Base-by-base conservation (phyloP, 306 rosid species). In the Abrus pulchellus region DNA sequence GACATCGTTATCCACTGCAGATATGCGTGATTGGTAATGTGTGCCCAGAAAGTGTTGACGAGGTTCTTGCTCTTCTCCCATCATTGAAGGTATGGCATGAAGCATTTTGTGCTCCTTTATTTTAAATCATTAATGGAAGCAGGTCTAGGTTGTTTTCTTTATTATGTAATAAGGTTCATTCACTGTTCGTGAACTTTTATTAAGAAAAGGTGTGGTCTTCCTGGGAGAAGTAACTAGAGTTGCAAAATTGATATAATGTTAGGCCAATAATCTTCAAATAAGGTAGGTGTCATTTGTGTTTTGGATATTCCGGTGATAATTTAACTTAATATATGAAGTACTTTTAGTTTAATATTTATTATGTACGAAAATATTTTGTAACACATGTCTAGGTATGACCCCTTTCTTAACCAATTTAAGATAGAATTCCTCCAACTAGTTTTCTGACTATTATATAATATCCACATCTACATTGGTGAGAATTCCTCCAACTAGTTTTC, bases 51-150 rank as follows among this genome's bases (percentile, higher is more conserved):
- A 83, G 89, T 43, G 67, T 50, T 30, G 97, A 95, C 53, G 99
- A 93, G 85, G 92, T 82, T 78, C 90, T 87, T 87, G 94, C 99
- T 74, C 89, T 93, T 72, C 82, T 95, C 78, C 97, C 96, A 28
- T 87, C 96, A 41, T 82, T 93, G 81, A 88, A 95, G 99, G 98
- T 91, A 88, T 81, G 72, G 1, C 70, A 60, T 68, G 47, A 34
- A 70, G 33, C 59, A 68, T 65, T 74, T 7, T 56, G 12, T 72
- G 53, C 63, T 68, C 56, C 74, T 14, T 71, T 47, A 67, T 12
- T 36, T 50, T 32, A 57, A 44, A 5, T 75, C 40, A 41, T 55
- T 34, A 41, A 49, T 4, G 11, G 49, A 65, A 72, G 41, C 45
- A 65, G 60, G 29, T 20, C 34, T 30, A 49, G 44, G 36, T 69